Conservation (phyloP, 768 basidiomycete species). For the Tephrocybe rancida region DNA sequence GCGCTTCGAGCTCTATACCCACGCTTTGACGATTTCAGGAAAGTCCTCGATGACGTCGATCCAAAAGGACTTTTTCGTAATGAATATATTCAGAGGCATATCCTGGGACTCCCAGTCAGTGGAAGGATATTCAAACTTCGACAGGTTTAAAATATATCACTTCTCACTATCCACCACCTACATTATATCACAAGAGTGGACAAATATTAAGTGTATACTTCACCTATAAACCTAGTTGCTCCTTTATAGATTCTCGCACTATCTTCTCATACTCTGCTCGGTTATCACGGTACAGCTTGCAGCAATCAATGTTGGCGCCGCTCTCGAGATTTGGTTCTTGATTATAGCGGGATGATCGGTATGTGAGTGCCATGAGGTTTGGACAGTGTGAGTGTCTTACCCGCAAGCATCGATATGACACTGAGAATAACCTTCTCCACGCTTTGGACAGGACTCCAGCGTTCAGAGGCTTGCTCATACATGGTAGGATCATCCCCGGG, state of each 20-base stretch:
- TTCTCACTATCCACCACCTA: slow-evolving; percentile 1
- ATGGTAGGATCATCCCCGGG: slow-evolving; percentile 91
- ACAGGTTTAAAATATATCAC: slow-evolving; percentile 14
- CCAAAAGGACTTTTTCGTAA: slow-evolving; percentile 80
- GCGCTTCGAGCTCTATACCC: slow-evolving; percentile 75
- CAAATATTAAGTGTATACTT: slow-evolving; percentile 5
- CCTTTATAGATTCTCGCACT: slow-evolving; percentile 80
- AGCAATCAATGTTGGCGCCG: slow-evolving; percentile 96
- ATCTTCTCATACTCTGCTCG: slow-evolving; percentile 85
- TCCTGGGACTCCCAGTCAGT: slow-evolving; percentile 63
- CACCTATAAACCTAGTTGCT: slow-evolving; percentile 76
- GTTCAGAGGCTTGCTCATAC: slow-evolving; percentile 94
- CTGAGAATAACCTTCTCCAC: slow-evolving; percentile 96
- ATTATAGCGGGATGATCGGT: slow-evolving; percentile 18
- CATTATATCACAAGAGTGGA: slow-evolving; percentile 15
- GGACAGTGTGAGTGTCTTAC: slow-evolving; percentile 40
- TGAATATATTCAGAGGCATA: slow-evolving; percentile 86
- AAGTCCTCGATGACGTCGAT: slow-evolving; percentile 71
- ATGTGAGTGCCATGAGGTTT: slow-evolving; percentile 11
- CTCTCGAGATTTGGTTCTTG: slow-evolving; percentile 96
- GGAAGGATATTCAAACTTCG: slow-evolving; percentile 42
- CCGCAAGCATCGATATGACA: slow-evolving; percentile 96
- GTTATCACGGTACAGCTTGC: slow-evolving; percentile 94
- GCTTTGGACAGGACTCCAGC: slow-evolving; percentile 99
- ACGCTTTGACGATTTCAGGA: slow-evolving; percentile 74